These are phyloP conservation scores for Huntiella savannae DNA, from an alignment of 2,329 filamentous ascomycete species.

Conservation along the genomic window DNA sequence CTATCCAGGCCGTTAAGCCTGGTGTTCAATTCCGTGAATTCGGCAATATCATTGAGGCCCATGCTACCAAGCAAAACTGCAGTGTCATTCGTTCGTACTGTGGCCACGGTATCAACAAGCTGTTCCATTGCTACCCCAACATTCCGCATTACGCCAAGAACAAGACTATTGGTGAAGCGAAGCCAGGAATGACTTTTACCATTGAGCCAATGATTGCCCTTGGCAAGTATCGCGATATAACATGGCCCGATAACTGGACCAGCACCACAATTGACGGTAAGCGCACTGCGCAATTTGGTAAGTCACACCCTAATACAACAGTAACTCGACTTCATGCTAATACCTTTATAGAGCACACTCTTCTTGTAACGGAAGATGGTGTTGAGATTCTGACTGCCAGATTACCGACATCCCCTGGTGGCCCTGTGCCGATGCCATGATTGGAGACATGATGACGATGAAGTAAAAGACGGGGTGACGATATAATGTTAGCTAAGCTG, in stretches of 20 bases:
- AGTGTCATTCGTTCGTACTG: slow-evolving; percentile 92
- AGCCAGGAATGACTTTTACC: slow-evolving; percentile 95
- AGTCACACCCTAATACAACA: slow-evolving; percentile 17
- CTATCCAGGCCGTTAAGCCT: slow-evolving; percentile 83
- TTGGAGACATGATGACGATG: not conserved
- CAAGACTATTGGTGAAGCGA: slow-evolving; percentile 85
- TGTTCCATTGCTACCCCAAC: slow-evolving; percentile 88
- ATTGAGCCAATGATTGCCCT: slow-evolving; percentile 97
- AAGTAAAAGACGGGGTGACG: too few species aligned
- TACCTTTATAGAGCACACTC: slow-evolving; percentile 45
- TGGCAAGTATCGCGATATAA: slow-evolving; percentile 79
- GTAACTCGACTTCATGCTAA: not conserved
- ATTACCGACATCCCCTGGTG: slow-evolving; percentile 53
- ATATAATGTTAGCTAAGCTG: too few species aligned
- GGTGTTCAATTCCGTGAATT: slow-evolving; percentile 85
- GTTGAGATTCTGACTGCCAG: slow-evolving; percentile 67
- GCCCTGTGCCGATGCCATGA: slow-evolving; percentile 40
- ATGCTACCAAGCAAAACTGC: slow-evolving; percentile 69
- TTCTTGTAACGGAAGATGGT: slow-evolving; percentile 66
- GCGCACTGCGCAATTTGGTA: slow-evolving; percentile 80
- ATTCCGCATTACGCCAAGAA: slow-evolving; percentile 97
- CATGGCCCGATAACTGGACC: slow-evolving; percentile 98
- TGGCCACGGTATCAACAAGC: slow-evolving; percentile 80
- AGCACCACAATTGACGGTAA: slow-evolving; percentile 82
- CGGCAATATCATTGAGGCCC: slow-evolving; percentile 87